A percentile compares a stretch with the other conserved stretches of the same genome.
Evolutionary conservation across 305 asterid species (phyloP).

Genomic region (Fraxinus albicans): DNA sequence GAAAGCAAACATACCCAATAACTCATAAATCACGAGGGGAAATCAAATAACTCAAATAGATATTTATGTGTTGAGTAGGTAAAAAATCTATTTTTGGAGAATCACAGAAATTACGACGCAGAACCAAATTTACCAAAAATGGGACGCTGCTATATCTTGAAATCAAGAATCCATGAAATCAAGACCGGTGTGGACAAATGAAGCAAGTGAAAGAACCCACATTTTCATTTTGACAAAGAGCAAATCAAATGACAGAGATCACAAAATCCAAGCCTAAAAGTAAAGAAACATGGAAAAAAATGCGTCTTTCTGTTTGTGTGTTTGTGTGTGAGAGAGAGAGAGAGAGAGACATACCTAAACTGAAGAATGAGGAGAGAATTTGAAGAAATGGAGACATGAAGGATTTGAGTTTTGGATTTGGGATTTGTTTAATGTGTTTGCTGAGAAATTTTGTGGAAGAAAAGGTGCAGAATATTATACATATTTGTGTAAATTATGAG

Average conservation of each 20-base stretch:
- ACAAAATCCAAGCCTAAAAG: conserved; percentile 16
- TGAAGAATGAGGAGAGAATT: conserved; percentile 22
- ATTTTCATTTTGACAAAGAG: conserved; percentile 22
- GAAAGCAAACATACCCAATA: conserved; percentile 13
- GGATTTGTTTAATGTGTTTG: conserved; percentile 5
- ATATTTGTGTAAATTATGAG: conserved; percentile 25
- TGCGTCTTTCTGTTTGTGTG: neutral
- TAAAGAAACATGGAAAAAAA: neutral
- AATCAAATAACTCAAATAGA: conserved; percentile 22
- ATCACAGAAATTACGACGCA: conserved; percentile 31
- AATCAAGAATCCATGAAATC: conserved; percentile 14
- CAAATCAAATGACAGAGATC: conserved; percentile 28
- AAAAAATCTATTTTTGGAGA: conserved; percentile 16
- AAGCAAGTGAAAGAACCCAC: conserved; percentile 27
- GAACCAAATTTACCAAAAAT: conserved; percentile 9
- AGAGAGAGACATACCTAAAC: conserved; percentile 34
- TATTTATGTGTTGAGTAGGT: neutral
- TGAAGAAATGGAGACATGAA: conserved; percentile 27
- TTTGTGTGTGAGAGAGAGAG: neutral
- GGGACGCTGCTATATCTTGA: neutral
- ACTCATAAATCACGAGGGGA: conserved; percentile 18
- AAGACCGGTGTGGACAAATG: conserved; percentile 23
- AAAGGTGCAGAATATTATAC: neutral
- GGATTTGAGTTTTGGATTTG: conserved; percentile 22
- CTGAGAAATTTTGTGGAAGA: conserved; percentile 21